Evolutionary conservation across 1,139 yeast species (phyloP), one percentile per base, ranked within the genome.

Genomic region (Suhomyces guaymorum): DNA sequence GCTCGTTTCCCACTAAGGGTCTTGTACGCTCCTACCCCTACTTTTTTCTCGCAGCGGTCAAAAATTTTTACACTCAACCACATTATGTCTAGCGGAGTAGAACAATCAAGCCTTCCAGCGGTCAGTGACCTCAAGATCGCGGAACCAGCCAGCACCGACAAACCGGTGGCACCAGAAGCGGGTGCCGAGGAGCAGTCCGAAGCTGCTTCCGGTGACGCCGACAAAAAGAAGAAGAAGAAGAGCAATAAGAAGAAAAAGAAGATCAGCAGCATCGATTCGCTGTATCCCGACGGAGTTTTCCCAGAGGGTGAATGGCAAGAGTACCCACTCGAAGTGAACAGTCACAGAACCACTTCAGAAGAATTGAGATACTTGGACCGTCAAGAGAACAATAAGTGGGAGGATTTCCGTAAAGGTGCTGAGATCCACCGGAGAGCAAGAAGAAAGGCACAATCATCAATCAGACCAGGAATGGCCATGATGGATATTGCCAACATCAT

Each of bases 371-470:
- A 86, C 48, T 61, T 82, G 51, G 95, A 85, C 49, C 73, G 89
- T 43, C 86, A 80, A 54, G 67, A 71, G 43, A 73, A 76, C 47
- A 68, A 72, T 44, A 67, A 66, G 33, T 87, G 95, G 85, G 84
- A 89, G 47, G 97, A 90, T 46, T 82, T 89, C 63, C 80, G 99
- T 52, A 88, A 89, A 56, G 98, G 90, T 29, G 96, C 97, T 1
- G 99, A 92, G 61, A 84, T 89, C 36, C 98, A 92, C 56, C 79
- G 97, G 47, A 75, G 95, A 51, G 97, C 87, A 15, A 80, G 98
- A 52, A 79, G 78, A 45, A 80, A 85, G 58, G 88, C 95, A 2
- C 82, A 78, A 48, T 74, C 80, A 38, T 70, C 73, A 44, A 76
- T 92, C 50, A 78, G 80, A 59, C 97, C 97, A 1, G 98, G 98